Evolutionary conservation across 2,329 filamentous ascomycete species (phyloP), one percentile per base, ranked within the genome.

Genomic region (Cercospora sp.): DNA sequence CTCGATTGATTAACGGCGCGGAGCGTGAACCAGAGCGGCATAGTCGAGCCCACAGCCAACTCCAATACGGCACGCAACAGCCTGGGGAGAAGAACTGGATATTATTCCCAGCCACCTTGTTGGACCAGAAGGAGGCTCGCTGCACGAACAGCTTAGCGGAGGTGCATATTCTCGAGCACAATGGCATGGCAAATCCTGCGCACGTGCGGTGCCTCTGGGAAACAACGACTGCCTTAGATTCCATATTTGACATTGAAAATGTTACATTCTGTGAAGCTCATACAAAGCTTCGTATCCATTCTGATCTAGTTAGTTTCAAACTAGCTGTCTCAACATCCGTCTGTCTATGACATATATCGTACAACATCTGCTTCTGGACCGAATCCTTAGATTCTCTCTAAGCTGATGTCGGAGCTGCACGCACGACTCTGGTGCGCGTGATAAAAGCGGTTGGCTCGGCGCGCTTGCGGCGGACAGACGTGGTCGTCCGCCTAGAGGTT

Each of bases 401-500:
- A 37, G 55, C 55, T 37, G 55, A 9, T 8, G 60, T 62, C 21
- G 60, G 60, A 9, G 18, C 60, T 62, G 60, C 60, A 16, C 60
- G 34, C 16, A 43, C 21, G 3, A 28, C n/a, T 32, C 26, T 26
- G 16, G 26, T 62, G 60, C 60, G 60, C 7, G 26, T 62, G 40
- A 51, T 49, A 13, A 62, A 62, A 30, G 60, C 60, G 7, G 60
- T 62, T 32, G 60, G 37, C 60, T 49, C 60, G 18, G 60, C 21
- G 40, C 60, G 60, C 60, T 62, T 62, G 60, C 60, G 60, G n/a
- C 43, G 60, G 24, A 61, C 37, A 9, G 45, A 40, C 6, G 60
- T 60, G 5, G 65, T 79, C 5, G 37, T 64, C 34, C 45, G 26
- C 16, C 45, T 67, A n/a, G 64, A 37, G 3, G 49, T 61, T 24